phyloP scores from a whole-genome alignment of 768 basidiomycete genomes.

The Podaxis pistillaris region DNA sequence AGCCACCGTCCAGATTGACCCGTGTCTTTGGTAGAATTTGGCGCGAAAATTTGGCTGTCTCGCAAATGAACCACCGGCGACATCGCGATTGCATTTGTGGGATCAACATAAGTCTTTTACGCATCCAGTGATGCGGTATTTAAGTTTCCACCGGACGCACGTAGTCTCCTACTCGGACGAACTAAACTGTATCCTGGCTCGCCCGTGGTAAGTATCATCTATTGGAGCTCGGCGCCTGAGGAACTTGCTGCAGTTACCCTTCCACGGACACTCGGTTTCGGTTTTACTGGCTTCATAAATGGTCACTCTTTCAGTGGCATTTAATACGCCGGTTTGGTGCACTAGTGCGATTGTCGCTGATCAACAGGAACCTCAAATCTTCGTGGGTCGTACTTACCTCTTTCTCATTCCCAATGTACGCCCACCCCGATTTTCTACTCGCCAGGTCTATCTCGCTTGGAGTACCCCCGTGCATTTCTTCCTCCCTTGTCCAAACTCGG shows the following conservation, averaged over 20 bases:
- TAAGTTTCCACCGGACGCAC: neutral
- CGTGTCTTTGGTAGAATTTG: neutral
- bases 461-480: neutral
- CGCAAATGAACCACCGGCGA: neutral
- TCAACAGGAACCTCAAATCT: neutral
- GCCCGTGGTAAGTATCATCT: neutral
- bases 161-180: neutral
- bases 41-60: neutral
- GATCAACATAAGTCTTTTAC: neutral
- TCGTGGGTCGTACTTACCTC: neutral
- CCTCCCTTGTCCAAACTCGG: neutral
- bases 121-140: neutral
- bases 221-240: neutral
- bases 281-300: neutral
- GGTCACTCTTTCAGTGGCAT: neutral
- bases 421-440: neutral
- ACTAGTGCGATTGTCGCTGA: too few species aligned
- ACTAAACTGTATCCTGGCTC: neutral
- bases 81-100: neutral
- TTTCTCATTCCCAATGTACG: neutral
- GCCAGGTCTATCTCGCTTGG: neutral
- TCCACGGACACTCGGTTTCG: neutral
- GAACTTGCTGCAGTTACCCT: neutral
- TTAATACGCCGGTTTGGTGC: neutral
- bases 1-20: neutral